Evolutionary conservation across 2,329 filamentous ascomycete genomes (phyloP), one percentile per base, ranked within the genome.

Genomic region (Neonectria ditissima): DNA sequence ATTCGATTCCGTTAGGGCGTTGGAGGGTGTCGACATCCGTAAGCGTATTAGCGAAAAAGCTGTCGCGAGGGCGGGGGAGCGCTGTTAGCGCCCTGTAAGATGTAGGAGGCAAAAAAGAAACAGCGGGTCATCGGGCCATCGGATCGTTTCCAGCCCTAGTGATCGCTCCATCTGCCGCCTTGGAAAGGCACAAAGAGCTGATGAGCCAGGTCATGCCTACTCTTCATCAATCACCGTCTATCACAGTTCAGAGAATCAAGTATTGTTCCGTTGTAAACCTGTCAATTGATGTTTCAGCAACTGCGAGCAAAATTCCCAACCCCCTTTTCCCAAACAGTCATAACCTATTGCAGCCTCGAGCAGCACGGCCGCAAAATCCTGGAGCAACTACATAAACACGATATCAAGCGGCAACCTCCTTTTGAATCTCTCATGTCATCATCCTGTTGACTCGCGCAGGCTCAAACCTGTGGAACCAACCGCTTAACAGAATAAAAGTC

Each of bases 401-500:
- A 30, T n/a, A 50, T 22, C 47, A 18, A 32, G 41, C 28, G 16
- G 28, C 20, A n/a, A 41, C 4, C 43, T 14, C 37, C 30, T 20
- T 39, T 48, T 44, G 39, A 43, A 30, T 56, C 32, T 48, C 45
- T 37, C 39, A 28, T 55, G 22, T 45, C 26, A 26, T 32, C 24
- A 55, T 26, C 39, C 39, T 5, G 13, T 45, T 11, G n/a, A 44
- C 9, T 8, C 52, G n/a, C 26, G 10, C 47, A n/a, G 47, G 37
- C 28, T 8, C 22, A n/a, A 50, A 20, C n/a, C 22, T 37, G 37
- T 45, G 45, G 26, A 26, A 53, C 52, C 32, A 10, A 37, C 34
- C 59, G 47, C 45, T 54, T 59, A 2, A 55, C 45, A 65, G 61
- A 62, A 55, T n/a, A 37, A 65, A 59, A 65, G 54, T 69, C 62